Evolutionary conservation across 2,329 filamentous ascomycete species (phyloP).

Genomic region (Penicillium sclerotigenum): DNA sequence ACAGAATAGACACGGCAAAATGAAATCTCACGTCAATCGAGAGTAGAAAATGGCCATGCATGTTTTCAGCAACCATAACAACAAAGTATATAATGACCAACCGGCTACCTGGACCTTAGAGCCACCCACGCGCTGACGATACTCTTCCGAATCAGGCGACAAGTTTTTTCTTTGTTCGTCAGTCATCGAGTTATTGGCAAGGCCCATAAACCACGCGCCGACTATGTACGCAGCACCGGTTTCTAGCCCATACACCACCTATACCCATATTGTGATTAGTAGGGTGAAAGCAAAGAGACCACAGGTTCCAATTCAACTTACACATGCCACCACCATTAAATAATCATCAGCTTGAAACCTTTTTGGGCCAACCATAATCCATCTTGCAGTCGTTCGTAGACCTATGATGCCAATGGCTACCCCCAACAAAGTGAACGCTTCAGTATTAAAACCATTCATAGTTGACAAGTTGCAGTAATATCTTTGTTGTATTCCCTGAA

Average conservation of each 20-base stretch:
- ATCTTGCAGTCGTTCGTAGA: constrained; percentile 52
- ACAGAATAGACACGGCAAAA: background rate
- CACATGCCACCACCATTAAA: constrained; percentile 54
- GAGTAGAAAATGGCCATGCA: constrained; percentile 58
- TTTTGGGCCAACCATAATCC: constrained; percentile 47
- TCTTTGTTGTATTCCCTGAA: background rate
- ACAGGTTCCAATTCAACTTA: constrained; percentile 31
- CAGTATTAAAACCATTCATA: constrained; percentile 39
- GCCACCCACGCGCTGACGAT: constrained; percentile 49
- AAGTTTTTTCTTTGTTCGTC: constrained; percentile 48
- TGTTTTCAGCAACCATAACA: constrained; percentile 54
- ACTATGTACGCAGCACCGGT: constrained; percentile 51
- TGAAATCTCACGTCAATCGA: constrained; percentile 46
- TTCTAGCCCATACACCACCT: constrained; percentile 53
- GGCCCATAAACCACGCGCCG: constrained; percentile 48
- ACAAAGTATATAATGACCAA: constrained; percentile 53
- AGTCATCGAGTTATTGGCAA: constrained; percentile 59
- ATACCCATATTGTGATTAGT: background rate
- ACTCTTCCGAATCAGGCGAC: constrained; percentile 47
- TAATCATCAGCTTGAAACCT: constrained; percentile 59
- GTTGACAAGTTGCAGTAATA: background rate
- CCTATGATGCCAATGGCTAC: constrained; percentile 51
- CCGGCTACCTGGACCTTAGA: constrained; percentile 54
- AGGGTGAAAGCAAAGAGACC: background rate
- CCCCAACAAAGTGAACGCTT: constrained; percentile 52